Evolutionary conservation across 352 stramenopile genomes (phyloP).

Genomic region (Phytophthora pseudosyringae): DNA sequence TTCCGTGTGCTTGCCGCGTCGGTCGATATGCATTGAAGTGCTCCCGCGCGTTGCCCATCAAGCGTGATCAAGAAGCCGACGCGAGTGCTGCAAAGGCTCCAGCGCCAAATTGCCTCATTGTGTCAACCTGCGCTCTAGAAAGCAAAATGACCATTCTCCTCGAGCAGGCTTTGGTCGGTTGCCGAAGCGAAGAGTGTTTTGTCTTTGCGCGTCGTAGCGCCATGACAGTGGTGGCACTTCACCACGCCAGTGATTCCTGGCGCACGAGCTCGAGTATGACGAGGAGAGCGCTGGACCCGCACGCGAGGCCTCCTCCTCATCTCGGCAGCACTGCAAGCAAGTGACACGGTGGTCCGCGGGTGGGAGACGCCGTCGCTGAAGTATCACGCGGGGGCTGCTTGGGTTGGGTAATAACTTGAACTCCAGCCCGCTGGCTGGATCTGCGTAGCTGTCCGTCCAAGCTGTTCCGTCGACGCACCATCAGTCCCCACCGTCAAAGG

Average conservation of each 20-base stretch:
- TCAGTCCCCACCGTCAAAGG: conserved; percentile 21
- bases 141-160: no score
- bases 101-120: neutral
- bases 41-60: conserved; percentile 1
- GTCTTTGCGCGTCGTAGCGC: conserved; percentile 19
- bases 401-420: neutral
- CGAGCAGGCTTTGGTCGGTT: no score
- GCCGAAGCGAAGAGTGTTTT: neutral
- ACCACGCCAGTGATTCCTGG: conserved; percentile 2
- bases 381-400: conserved; percentile 24
- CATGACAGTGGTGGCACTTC: conserved; percentile 30
- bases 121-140: no score
- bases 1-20: neutral
- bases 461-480: conserved; percentile 11
- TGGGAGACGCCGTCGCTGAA: conserved; percentile 20
- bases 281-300: conserved; percentile 2
- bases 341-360: conserved; percentile 18
- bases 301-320: conserved; percentile 8
- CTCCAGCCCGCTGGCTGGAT: neutral
- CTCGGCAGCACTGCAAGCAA: conserved; percentile 23
- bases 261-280: conserved; percentile 18
- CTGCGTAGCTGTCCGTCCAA: conserved; percentile 6
- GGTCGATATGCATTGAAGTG: neutral
- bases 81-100: neutral
- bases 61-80: conserved; percentile 12